Percentiles rank a stretch among this genome's conserved stretches.
Conservation (phyloP, 345 rosid genomes). For the Linum lewisii region DNA sequence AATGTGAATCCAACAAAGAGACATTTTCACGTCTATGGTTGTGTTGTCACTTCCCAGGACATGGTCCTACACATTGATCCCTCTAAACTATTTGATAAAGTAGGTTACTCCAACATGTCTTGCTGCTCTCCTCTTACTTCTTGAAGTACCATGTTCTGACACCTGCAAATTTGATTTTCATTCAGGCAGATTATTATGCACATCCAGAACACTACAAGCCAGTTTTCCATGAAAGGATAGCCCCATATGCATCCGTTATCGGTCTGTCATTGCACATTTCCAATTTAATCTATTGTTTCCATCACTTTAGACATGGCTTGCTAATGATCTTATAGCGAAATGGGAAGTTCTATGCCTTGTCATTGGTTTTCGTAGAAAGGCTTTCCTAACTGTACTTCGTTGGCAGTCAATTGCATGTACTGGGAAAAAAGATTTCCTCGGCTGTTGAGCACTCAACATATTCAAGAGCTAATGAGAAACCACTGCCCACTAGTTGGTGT, state of each 20-base stretch:
- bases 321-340: too few species aligned
- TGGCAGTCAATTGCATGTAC: constrained; percentile 88
- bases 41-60: constrained; percentile 66
- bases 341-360: too few species aligned
- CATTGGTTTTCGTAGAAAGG: background rate
- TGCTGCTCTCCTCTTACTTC: background rate
- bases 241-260: constrained; percentile 71
- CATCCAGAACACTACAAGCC: constrained; percentile 86
- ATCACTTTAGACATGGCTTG: too few species aligned
- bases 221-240: constrained; percentile 61
- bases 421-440: constrained; percentile 91
- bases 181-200: constrained; percentile 84
- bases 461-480: constrained; percentile 47
- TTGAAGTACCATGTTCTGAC: constrained; percentile 1
- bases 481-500: constrained; percentile 79
- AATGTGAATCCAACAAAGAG: constrained; percentile 27
- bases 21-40: constrained; percentile 72
- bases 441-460: constrained; percentile 54
- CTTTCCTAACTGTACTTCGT: constrained; percentile 7
- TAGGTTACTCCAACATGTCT: constrained; percentile 19
- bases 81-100: constrained; percentile 63
- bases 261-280: constrained; percentile 33
- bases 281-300: background rate
- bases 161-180: background rate
- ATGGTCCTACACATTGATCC: constrained; percentile 74